A percentile compares a stretch with the other conserved stretches of the same genome.
phyloP scores from a whole-genome alignment of 257 asterid genomes.

The Jacaranda copaia region DNA sequence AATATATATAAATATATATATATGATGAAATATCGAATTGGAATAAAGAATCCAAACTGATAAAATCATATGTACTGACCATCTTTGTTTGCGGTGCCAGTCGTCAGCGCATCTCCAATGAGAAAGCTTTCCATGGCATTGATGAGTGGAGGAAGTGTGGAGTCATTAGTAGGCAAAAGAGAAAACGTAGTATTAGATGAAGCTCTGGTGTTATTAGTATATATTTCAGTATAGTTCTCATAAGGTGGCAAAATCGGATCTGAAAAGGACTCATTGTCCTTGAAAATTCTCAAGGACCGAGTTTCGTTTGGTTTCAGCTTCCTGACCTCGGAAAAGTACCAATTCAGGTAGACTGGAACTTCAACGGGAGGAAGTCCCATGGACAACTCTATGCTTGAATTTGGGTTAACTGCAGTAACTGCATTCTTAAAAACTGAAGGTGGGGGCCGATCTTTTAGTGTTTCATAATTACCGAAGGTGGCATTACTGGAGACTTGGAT shows the following conservation, averaged over 20 bases:
- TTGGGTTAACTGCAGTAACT: constrained; percentile 34
- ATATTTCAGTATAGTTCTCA: constrained; percentile 25
- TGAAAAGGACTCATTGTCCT: constrained; percentile 29
- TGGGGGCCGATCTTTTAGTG: constrained; percentile 53
- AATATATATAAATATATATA: too few relatives aligned
- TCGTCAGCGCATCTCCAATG: constrained; percentile 38
- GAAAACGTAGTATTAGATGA: constrained; percentile 42
- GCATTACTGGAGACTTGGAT: constrained; percentile 37
- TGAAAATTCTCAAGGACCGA: constrained; percentile 46
- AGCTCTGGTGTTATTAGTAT: constrained; percentile 29
- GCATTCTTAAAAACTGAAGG: constrained; percentile 50
- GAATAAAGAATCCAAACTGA: not conserved
- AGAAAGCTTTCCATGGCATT: constrained; percentile 62
- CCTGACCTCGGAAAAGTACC: constrained; percentile 66
- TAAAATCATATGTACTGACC: constrained; percentile 37
- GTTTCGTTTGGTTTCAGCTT: constrained; percentile 37
- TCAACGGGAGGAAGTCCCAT: constrained; percentile 40
- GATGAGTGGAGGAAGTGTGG: constrained; percentile 74
- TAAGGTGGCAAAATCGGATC: constrained; percentile 50
- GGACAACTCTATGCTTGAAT: constrained; percentile 29
- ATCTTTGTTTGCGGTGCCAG: constrained; percentile 53
- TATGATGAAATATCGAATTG: too few relatives aligned
- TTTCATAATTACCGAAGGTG: not conserved
- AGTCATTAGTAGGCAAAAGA: constrained; percentile 43
- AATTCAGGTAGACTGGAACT: constrained; percentile 45